Evolutionary conservation across 306 rosid genomes (phyloP).

Genomic region (Mimosa pudica): DNA sequence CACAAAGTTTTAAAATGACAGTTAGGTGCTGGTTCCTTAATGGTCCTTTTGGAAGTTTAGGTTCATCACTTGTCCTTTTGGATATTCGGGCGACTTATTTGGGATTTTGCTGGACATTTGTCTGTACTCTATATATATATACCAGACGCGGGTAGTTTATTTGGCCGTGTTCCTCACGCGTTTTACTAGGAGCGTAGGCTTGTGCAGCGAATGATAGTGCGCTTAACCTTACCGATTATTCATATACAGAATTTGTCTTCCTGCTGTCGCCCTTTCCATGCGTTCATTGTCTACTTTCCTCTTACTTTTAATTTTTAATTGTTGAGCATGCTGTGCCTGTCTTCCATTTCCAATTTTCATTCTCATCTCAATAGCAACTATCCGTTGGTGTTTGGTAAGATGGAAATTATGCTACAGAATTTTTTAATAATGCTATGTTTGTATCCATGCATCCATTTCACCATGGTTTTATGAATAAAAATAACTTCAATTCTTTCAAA

Average conservation of each 20-base stretch:
- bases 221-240: not conserved
- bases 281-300: slow-evolving; percentile 17
- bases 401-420: not conserved
- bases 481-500: not conserved
- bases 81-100: no score
- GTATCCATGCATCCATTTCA: not conserved
- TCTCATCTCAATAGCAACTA: not conserved
- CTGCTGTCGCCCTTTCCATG: slow-evolving; percentile 20
- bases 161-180: slow-evolving; percentile 6
- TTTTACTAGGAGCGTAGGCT: not conserved
- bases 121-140: not conserved
- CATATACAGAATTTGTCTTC: not conserved
- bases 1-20: no score
- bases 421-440: not conserved
- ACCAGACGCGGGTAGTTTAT: not conserved
- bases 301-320: not conserved
- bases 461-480: not conserved
- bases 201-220: not conserved
- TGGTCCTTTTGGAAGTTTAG: no score
- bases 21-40: no score
- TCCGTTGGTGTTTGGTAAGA: not conserved
- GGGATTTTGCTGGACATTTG: not conserved
- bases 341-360: not conserved
- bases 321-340: slow-evolving; percentile 13
- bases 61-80: no score